Conservation (phyloP, 768 basidiomycete species). For the Lactarius sp. region DNA sequence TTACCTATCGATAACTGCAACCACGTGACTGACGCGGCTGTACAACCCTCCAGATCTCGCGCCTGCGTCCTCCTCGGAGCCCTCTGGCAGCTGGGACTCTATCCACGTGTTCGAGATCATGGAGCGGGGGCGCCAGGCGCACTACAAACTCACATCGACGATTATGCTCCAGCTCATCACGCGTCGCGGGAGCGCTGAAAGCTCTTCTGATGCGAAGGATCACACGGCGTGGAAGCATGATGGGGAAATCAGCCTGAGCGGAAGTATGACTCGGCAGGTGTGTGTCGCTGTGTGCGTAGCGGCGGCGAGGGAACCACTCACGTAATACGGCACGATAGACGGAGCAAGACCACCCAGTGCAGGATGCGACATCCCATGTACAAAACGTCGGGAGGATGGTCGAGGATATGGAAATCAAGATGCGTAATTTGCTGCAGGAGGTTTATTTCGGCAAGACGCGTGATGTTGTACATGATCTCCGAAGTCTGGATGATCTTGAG, state of each 20-base stretch:
- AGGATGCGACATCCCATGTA: constrained; percentile 80
- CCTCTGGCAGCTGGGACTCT: constrained; percentile 93
- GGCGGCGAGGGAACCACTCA: background rate
- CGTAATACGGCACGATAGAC: constrained; percentile 42
- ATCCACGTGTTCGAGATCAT: constrained; percentile 95
- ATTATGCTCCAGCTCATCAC: constrained; percentile 90
- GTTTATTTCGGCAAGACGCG: constrained; percentile 97
- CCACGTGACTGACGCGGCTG: background rate
- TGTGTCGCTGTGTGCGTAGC: constrained; percentile 27
- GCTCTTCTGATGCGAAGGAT: constrained; percentile 34
- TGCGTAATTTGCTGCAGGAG: constrained; percentile 92
- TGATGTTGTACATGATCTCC: constrained; percentile 89
- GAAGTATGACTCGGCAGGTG: constrained; percentile 97
- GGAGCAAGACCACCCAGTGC: constrained; percentile 82
- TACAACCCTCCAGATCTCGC: constrained; percentile 48
- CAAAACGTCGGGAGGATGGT: constrained; percentile 93
- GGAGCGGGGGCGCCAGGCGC: constrained; percentile 89
- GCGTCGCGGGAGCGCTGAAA: constrained; percentile 30
- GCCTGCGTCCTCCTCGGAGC: constrained; percentile 50
- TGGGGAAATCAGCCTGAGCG: constrained; percentile 81
- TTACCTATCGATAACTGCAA: background rate
- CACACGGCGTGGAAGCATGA: constrained; percentile 48
- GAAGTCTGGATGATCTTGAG: constrained; percentile 83
- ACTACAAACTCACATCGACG: constrained; percentile 96
- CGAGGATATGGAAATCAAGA: constrained; percentile 99